Evolutionary conservation across 1,284 basidiomycete species (phyloP).

Genomic region (Apiotrichum siamense): DNA sequence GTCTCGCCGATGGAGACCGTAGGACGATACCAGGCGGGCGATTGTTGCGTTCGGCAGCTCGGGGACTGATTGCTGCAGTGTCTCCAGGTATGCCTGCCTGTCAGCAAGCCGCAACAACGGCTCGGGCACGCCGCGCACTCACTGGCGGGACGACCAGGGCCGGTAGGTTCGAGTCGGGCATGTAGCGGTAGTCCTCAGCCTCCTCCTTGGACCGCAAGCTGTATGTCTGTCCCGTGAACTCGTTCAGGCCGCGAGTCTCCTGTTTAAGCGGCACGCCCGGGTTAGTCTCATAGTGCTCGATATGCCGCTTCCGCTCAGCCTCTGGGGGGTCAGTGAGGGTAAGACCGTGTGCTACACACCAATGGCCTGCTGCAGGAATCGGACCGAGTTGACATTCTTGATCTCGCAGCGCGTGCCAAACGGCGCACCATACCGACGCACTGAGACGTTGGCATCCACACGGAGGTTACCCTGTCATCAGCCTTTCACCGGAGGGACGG

Average conservation of each 20-base stretch:
- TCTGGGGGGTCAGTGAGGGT: constrained; percentile 53
- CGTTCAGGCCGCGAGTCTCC: constrained; percentile 89
- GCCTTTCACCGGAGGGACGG: not conserved
- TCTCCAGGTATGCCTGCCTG: constrained; percentile 58
- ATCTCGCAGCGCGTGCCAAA: constrained; percentile 89
- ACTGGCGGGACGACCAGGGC: constrained; percentile 59
- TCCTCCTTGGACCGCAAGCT: constrained; percentile 83
- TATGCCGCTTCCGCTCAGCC: constrained; percentile 40
- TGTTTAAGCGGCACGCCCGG: constrained; percentile 50
- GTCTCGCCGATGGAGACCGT: constrained; percentile 60
- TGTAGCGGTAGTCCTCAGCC: constrained; percentile 92
- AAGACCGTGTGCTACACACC: constrained; percentile 59
- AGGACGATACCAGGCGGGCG: constrained; percentile 54
- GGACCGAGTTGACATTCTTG: constrained; percentile 92
- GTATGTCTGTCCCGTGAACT: constrained; percentile 73
- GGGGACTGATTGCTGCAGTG: constrained; percentile 59
- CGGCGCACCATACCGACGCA: constrained; percentile 60
- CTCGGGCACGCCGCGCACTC: too few species aligned
- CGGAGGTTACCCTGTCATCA: constrained; percentile 72
- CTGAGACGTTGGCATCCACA: constrained; percentile 93
- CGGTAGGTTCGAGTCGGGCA: constrained; percentile 94
- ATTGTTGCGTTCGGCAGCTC: constrained; percentile 69
- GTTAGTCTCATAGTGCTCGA: constrained; percentile 30
- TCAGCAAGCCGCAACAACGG: not conserved
- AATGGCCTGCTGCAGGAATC: constrained; percentile 79